Percentiles rank a stretch among this genome's conserved stretches.
These are phyloP conservation scores for Candolleomyces efflorescens DNA, from an alignment of 768 basidiomycete species.

Conservation along the genomic window DNA sequence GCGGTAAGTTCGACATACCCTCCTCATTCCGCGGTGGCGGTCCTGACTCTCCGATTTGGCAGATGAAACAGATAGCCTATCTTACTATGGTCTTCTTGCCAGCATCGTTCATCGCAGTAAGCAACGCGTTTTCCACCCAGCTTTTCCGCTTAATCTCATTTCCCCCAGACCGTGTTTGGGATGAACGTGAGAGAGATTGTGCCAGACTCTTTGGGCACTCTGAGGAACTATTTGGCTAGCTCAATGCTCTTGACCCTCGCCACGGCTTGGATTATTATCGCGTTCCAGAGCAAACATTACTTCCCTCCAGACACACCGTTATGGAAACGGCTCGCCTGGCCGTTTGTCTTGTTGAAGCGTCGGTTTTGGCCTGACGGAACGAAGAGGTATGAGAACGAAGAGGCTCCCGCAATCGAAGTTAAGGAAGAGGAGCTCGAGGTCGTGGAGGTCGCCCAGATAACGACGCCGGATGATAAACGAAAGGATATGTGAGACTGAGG, in stretches of 20 bases:
- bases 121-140: background rate
- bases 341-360: background rate
- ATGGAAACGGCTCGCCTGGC: background rate
- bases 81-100: conserved; percentile 49
- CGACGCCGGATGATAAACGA: background rate
- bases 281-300: conserved; percentile 35
- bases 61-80: conserved; percentile 41
- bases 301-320: background rate
- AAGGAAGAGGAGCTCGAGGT: background rate
- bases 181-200: conserved; percentile 44
- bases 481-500: background rate
- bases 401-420: background rate
- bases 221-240: conserved; percentile 37
- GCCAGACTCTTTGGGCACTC: conserved; percentile 22
- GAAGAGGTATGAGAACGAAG: background rate
- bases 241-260: conserved; percentile 44
- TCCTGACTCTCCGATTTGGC: background rate
- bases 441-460: background rate
- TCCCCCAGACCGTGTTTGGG: conserved; percentile 37
- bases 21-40: background rate
- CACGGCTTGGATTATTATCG: conserved; percentile 54
- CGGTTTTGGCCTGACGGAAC: background rate
- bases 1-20: conserved; percentile 6
- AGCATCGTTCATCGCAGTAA: conserved; percentile 34
- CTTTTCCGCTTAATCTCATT: no score